phyloP scores from a whole-genome alignment of 495 filamentous ascomycete genomes.

The Penicillium manginii region DNA sequence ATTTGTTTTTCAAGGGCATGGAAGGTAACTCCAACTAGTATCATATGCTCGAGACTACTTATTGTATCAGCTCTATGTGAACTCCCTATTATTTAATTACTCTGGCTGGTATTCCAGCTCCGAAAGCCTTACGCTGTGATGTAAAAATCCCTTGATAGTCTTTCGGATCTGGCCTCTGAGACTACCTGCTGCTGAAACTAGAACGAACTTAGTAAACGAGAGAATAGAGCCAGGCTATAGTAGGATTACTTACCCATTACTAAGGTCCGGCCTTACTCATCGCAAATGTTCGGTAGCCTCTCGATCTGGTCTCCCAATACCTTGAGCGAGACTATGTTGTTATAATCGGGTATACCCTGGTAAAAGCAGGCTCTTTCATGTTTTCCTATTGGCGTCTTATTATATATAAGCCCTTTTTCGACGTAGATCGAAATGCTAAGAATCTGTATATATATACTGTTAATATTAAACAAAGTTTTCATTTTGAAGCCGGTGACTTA shows the following conservation, averaged over 20 bases:
- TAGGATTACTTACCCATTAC: slow-evolving; percentile 23
- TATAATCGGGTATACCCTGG: slow-evolving; percentile 22
- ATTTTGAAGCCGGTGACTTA: slow-evolving; percentile 9
- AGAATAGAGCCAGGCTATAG: background rate
- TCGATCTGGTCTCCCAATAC: slow-evolving; percentile 21
- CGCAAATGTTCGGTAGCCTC: slow-evolving; percentile 22
- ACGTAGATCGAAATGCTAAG: slow-evolving; percentile 29
- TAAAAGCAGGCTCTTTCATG: slow-evolving; percentile 21
- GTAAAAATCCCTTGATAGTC: slow-evolving; percentile 15
- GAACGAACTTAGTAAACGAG: slow-evolving; percentile 6
- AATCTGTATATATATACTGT: slow-evolving; percentile 17
- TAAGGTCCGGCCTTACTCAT: slow-evolving; percentile 22
- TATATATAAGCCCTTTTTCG: slow-evolving; percentile 14
- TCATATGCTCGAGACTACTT: background rate
- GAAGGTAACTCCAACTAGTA: background rate
- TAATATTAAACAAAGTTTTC: slow-evolving; percentile 7
- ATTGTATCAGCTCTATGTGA: background rate
- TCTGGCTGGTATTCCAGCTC: slow-evolving; percentile 28
- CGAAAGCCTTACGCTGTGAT: slow-evolving; percentile 18
- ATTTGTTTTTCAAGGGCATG: no score
- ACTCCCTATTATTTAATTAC: background rate
- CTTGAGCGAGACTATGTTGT: slow-evolving; percentile 20
- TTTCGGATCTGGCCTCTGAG: slow-evolving; percentile 21
- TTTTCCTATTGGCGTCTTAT: slow-evolving; percentile 19
- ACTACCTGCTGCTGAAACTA: slow-evolving; percentile 14